phyloP scores from a whole-genome alignment of 148 eudicot species.

The Limonium bicolor region DNA sequence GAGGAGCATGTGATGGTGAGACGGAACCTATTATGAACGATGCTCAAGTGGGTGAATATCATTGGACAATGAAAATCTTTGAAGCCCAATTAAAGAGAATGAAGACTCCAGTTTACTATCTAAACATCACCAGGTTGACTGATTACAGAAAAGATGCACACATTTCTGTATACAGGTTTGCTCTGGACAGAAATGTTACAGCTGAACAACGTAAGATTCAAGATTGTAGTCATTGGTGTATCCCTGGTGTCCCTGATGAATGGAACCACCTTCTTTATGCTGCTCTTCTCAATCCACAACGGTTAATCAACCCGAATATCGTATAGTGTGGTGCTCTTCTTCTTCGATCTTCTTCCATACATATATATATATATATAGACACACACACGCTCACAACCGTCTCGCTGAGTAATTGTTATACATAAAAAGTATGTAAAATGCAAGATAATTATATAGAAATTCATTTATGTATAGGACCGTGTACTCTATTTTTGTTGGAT shows the following conservation, averaged over 20 bases:
- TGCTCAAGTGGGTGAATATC: conserved; percentile 44
- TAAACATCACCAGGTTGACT: conserved; percentile 55
- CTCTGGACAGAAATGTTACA: neutral
- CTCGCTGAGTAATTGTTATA: no score
- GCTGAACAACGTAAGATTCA: neutral
- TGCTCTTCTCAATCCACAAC: no score
- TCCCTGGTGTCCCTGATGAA: conserved; percentile 6
- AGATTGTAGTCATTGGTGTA: conserved; percentile 10
- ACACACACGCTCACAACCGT: no score
- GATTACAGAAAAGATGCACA: conserved; percentile 66
- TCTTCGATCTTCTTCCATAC: no score
- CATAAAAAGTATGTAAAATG: no score
- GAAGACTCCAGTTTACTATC: conserved; percentile 58
- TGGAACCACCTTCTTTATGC: conserved; percentile 7
- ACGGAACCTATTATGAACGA: conserved; percentile 61
- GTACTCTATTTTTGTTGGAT: no score
- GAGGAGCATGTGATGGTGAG: conserved; percentile 89
- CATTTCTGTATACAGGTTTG: conserved; percentile 37
- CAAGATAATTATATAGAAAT: no score
- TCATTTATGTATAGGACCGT: no score
- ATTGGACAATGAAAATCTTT: conserved; percentile 62
- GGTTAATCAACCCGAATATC: no score
- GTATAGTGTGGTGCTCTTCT: no score
- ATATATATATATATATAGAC: no score
- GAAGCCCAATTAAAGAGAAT: conserved; percentile 39